phyloP scores from a whole-genome alignment of 768 basidiomycete species.

The Dioszegia crocea region DNA sequence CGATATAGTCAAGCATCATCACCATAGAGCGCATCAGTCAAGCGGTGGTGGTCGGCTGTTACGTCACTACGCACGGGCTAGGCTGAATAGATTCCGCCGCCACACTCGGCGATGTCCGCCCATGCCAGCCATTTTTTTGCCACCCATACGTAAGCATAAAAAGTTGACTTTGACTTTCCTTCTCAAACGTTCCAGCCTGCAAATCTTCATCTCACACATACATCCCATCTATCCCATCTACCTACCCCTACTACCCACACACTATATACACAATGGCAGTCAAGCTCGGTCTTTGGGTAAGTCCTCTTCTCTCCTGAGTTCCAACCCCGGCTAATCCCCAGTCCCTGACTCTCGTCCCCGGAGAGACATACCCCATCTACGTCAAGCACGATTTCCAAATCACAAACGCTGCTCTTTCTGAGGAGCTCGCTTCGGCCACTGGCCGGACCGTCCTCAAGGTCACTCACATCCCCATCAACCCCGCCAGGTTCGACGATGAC shows the following conservation, averaged over 20 bases:
- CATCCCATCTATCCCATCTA: not conserved
- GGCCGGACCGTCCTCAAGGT: constrained; percentile 51
- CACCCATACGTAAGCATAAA: constrained; percentile 2
- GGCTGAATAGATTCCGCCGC: not conserved
- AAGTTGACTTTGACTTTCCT: no score
- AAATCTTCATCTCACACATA: not conserved
- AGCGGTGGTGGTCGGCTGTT: no score
- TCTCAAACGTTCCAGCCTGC: not conserved
- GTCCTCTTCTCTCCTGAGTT: not conserved
- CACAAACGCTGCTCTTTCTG: constrained; percentile 76
- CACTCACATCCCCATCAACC: constrained; percentile 46
- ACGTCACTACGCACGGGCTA: not conserved
- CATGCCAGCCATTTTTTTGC: not conserved
- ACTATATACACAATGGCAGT: constrained; percentile 32
- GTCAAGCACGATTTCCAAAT: constrained; percentile 69
- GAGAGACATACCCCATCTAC: constrained; percentile 57
- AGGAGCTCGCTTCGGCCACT: constrained; percentile 61
- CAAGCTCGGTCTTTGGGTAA: constrained; percentile 41
- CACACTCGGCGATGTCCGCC: not conserved
- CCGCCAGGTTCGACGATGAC: constrained; percentile 33
- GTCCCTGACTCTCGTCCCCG: constrained; percentile 39
- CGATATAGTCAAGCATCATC: not conserved
- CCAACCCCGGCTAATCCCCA: constrained; percentile 8
- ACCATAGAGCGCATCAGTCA: no score
- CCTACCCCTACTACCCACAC: constrained; percentile 3